A percentile compares a stretch with the other conserved stretches of the same genome.
phyloP scores from a whole-genome alignment of 352 stramenopile species.

The Globisporangium megalacanthum region DNA sequence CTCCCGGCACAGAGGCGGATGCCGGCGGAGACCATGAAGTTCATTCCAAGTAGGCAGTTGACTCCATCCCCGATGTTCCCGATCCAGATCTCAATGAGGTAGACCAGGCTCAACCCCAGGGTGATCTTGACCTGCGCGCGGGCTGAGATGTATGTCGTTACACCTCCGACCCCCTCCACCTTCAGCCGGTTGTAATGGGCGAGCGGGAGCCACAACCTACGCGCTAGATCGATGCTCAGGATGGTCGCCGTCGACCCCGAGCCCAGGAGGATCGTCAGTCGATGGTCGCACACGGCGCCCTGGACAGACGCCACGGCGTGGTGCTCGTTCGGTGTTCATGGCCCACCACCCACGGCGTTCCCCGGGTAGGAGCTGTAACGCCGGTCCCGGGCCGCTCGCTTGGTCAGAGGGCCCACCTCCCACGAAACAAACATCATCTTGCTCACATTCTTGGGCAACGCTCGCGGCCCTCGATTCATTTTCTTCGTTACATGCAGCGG shows the following conservation, averaged over 20 bases:
- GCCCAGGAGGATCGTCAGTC: constrained; percentile 13
- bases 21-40: constrained; percentile 24
- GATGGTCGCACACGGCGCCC: constrained; percentile 15
- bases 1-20: constrained; percentile 12
- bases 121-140: constrained; percentile 18
- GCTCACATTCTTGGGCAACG: too few relatives aligned
- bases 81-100: constrained; percentile 19
- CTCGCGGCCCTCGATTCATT: too few relatives aligned
- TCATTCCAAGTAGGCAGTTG: constrained; percentile 22
- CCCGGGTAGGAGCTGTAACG: too few relatives aligned
- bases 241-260: constrained; percentile 20
- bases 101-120: constrained; percentile 13
- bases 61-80: constrained; percentile 20
- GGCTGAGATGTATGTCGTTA: constrained; percentile 12
- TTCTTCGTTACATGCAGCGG: not conserved
- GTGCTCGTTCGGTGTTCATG: not conserved
- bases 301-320: not conserved
- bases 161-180: constrained; percentile 8
- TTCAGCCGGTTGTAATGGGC: not conserved
- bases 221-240: constrained; percentile 21
- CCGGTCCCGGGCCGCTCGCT: too few relatives aligned
- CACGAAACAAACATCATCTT: too few relatives aligned
- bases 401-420: too few relatives aligned
- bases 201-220: constrained; percentile 18
- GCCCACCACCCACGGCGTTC: constrained; percentile 1